These are phyloP conservation scores for Paraglomus brasilianum DNA, from an alignment of 192 early-diverging fungal genomes.

Conservation along the genomic window DNA sequence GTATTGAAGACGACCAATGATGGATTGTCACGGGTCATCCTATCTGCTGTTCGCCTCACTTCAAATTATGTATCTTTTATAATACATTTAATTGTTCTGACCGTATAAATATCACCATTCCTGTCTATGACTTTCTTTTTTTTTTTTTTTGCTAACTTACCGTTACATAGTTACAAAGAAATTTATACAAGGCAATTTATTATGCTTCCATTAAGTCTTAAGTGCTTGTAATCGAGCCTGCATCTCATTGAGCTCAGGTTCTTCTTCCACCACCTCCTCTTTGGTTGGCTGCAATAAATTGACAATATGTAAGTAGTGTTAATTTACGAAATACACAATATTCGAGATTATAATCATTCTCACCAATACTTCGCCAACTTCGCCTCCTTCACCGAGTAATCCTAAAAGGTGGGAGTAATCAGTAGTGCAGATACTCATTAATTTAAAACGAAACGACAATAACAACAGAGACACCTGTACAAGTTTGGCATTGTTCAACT, in stretches of 20 bases:
- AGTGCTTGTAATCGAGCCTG: constrained; percentile 81
- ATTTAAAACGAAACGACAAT: not conserved
- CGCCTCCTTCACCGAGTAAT: constrained; percentile 57
- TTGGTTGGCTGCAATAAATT: constrained; percentile 39
- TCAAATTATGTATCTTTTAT: too few species aligned
- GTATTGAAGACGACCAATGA: too few species aligned
- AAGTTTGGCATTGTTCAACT: not conserved
- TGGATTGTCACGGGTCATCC: too few species aligned
- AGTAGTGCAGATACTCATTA: not conserved
- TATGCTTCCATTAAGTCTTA: constrained; percentile 46
- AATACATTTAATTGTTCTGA: too few species aligned
- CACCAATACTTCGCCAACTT: constrained; percentile 56
- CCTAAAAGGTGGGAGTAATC: constrained; percentile 33
- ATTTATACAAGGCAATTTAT: not conserved
- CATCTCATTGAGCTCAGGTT: constrained; percentile 81
- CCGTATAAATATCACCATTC: too few species aligned
- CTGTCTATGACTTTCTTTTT: not conserved
- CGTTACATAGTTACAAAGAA: not conserved
- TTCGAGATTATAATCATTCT: constrained; percentile 26
- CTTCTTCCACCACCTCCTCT: constrained; percentile 63
- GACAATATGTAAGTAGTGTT: constrained; percentile 2
- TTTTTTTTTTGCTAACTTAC: not conserved
- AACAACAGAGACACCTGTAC: not conserved
- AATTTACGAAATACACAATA: not conserved
- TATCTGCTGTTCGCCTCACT: too few species aligned